These are phyloP conservation scores for Crotalaria pallida DNA, from an alignment of 306 rosid species.

Conservation along the genomic window DNA sequence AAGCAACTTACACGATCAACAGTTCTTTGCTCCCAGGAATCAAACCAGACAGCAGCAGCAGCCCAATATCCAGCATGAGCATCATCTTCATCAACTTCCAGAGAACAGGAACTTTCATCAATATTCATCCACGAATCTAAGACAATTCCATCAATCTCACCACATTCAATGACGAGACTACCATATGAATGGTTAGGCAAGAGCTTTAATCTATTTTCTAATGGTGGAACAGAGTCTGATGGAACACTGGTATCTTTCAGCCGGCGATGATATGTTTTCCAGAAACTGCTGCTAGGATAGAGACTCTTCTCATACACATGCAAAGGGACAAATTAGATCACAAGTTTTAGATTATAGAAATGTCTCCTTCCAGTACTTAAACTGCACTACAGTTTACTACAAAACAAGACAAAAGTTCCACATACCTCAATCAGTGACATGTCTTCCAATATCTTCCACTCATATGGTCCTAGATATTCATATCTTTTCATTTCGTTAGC, in stretches of 20 bases:
- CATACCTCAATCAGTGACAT: slow-evolving; percentile 78
- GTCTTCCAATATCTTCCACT: slow-evolving; percentile 77
- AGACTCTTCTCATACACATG: slow-evolving; percentile 63
- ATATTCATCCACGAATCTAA: slow-evolving; percentile 67
- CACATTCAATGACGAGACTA: slow-evolving; percentile 59
- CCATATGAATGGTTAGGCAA: slow-evolving; percentile 47
- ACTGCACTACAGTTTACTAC: slow-evolving; percentile 16
- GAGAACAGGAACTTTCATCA: slow-evolving; percentile 43
- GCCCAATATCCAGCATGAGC: slow-evolving; percentile 84
- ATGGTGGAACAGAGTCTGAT: slow-evolving; percentile 43
- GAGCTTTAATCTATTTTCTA: slow-evolving; percentile 45
- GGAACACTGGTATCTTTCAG: slow-evolving; percentile 46
- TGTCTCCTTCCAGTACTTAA: slow-evolving; percentile 16
- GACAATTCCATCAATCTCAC: slow-evolving; percentile 90
- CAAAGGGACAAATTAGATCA: slow-evolving; percentile 23
- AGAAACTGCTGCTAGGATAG: slow-evolving; percentile 89
- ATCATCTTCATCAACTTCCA: slow-evolving; percentile 46
- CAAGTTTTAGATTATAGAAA: slow-evolving; percentile 35
- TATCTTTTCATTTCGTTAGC: slow-evolving; percentile 74
- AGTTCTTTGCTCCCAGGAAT: slow-evolving; percentile 81
- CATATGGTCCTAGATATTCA: slow-evolving; percentile 83
- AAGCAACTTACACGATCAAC: slow-evolving; percentile 83
- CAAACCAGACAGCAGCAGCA: slow-evolving; percentile 85
- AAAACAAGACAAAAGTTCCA: slow-evolving; percentile 29
- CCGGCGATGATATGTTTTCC: slow-evolving; percentile 67